These are phyloP conservation scores for Dactylella cylindrospora DNA, from an alignment of 2,329 filamentous ascomycete species.

Conservation along the genomic window DNA sequence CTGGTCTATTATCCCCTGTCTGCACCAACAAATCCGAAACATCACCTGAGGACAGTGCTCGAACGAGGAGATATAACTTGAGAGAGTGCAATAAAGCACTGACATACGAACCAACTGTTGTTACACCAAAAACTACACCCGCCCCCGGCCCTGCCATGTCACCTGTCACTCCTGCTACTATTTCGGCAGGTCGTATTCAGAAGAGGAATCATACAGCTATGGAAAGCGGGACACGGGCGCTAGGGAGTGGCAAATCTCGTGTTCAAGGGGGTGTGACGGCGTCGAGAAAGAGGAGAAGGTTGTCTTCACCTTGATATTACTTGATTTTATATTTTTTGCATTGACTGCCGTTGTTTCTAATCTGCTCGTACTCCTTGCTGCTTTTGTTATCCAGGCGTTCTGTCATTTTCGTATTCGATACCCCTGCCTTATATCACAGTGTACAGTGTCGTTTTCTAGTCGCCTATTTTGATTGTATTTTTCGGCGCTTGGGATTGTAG, in stretches of 20 bases:
- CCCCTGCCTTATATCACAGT: too few species aligned
- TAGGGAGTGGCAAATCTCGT: slow-evolving; percentile 17
- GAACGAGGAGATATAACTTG: slow-evolving; percentile 23
- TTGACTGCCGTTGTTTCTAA: too few species aligned
- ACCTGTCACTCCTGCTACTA: neutral
- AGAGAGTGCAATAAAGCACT: slow-evolving; percentile 27
- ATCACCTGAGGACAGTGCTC: slow-evolving; percentile 24
- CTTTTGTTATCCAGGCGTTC: neutral
- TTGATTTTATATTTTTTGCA: too few species aligned
- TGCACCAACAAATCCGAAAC: slow-evolving; percentile 31
- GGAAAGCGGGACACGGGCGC: neutral
- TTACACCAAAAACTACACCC: neutral
- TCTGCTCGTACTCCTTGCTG: too few species aligned
- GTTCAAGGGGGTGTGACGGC: neutral
- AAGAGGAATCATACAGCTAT: slow-evolving; percentile 10
- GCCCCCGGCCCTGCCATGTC: neutral
- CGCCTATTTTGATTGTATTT: too few species aligned
- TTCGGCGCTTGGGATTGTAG: too few species aligned
- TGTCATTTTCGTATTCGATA: neutral
- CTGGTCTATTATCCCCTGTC: slow-evolving; percentile 24
- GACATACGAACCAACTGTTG: slow-evolving; percentile 11
- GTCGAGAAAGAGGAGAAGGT: slow-evolving; percentile 24
- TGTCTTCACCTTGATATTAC: neutral
- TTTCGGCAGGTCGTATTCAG: slow-evolving; percentile 1
- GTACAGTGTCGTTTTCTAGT: too few species aligned